Evolutionary conservation across 2,329 filamentous ascomycete species (phyloP), one percentile per base, ranked within the genome.

Genomic region (Aspergillus sclerotialis): DNA sequence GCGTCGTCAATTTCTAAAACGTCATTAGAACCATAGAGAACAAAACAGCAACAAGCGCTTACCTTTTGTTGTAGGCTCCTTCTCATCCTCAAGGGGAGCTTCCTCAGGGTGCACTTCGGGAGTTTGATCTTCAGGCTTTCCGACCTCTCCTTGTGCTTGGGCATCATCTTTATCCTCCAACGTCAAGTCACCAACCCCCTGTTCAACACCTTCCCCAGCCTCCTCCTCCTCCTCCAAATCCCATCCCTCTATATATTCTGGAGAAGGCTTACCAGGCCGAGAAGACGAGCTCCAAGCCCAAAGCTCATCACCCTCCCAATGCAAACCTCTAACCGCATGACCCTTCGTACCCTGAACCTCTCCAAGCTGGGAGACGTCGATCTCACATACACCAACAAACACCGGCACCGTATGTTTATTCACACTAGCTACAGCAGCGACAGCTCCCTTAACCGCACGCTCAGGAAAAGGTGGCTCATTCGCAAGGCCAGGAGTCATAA

Each of bases 241-340:
- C 64, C 68, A 82, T 0, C 70, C 75, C 12, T 71, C 61, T 11
- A 80, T 50, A 9, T 67, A 58, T 17, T 70, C 68, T 1, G 78
- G 78, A 9, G 72, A 62, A 11, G 67, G 58, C 25, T 61, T 60
- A 7, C 76, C 78, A 12, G 71, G 65, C 38, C 66, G 70, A 4
- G 69, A 73, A 17, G 62, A 64, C 19, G 69, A 64, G 47, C 70
- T 78, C 73, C 76, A 81, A 4, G 65, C 65, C 77, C 78, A 83
- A n/a, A 82, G 51, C 58, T 84, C 80, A 58, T 84, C 80, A 1
- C 79, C 78, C 40, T 71, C 68, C 79, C 80, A 83, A 49, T 83
- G 79, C 31, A 82, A 60, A 4, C 74, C 78, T 43, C 75, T 69
- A 7, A 83, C 77, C 2, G 79, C 80, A 58, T 76, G 73, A 1